Evolutionary conservation across 176 grass and related monocot species (phyloP), one percentile per base, ranked within the genome.

Genomic region (Oryza meridionalis): DNA sequence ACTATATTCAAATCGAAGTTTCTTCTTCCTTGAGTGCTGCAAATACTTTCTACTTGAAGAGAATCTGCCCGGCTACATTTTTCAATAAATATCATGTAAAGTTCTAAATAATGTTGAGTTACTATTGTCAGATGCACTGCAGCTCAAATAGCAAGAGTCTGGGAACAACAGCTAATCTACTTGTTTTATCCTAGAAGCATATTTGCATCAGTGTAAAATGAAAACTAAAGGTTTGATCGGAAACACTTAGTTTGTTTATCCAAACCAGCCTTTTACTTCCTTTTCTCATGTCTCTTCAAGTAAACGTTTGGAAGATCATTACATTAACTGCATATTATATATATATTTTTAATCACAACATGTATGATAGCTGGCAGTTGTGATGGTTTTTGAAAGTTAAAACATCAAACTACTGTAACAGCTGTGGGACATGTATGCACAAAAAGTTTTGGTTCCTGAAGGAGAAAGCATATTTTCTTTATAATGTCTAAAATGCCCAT

Each of bases 91-190:
- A 44, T 63, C 68, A 64, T 80, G 67, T 73, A 84, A 67, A 46
- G n/a, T 82, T 67, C 9, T 70, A n/a, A 70, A 51, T 7, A 58
- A 2, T 65, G 55, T 4, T 62, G 25, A 85, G n/a, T 84, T 31
- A 38, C 11, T 6, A 14, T 76, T 67, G 29, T 70, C 29, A 64
- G 37, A 53, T 49, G 29, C 24, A 17, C 70, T 19, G 25, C 15
- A 62, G 19, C 25, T 32, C 32, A 70, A 64, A 25, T 17, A 11
- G 35, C 49, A 51, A 32, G 50, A 13, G 15, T 35, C 6, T 75
- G 12, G 59, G 25, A 76, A 21, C 67, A 72, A 70, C 37, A 70
- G 49, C 64, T 81, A 69, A 51, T 70, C 66, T 75, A 87, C 51
- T 1, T 43, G 11, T 68, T 38, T 84, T 66, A 43, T 9, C 17